Base-by-base conservation (phyloP, 2,329 filamentous ascomycete genomes). In the Diplodia corticola region DNA sequence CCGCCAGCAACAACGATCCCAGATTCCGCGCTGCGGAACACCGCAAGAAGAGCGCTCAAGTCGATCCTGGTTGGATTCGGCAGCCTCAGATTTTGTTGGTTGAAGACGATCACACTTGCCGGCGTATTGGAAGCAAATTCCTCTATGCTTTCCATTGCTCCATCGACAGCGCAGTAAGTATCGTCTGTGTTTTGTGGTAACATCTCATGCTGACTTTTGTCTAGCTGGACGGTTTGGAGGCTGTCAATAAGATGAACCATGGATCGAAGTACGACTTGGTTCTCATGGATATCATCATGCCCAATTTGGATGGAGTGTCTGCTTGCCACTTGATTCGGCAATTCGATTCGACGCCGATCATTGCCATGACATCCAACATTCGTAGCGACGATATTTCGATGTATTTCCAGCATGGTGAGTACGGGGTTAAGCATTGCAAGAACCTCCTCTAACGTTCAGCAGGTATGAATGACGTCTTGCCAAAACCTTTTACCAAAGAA, bases 341-440 rank as follows among this genome's bases (percentile, higher is more conserved):
- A 74, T 92, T 94, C 69, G 89, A 93, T 44, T 87, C 89, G 5
- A 89, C 91, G 22, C 95, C 95, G 0, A 96, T 99, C 72, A 92
- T 99, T 67, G 95, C 95, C 54, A 98, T 99, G 95, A 99, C 95
- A 3, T 97, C 94, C 3, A 99, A 98, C 75, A 98, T 99, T 70
- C 88, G 95, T 70, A 93, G 92, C 68, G 94, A 97, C 73, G 95
- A 99, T 76, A 96, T 98, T 68, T 91, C 94, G 64, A 93, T 96
- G 81, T 99, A 99, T 76, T 98, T 97, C 81, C 89, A 94, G 73
- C 93, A 96, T 80, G 95, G 93, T 95, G 85, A 82, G 89, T 73
- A 6, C 9, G 24, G 7, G 5, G 3, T 17, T 24, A 63, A 10
- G 22, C 28, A 22, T 4, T 33, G 2, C 28, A 40, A 7, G 17